Evolutionary conservation across 2,329 filamentous ascomycete species (phyloP), one percentile per base, ranked within the genome.

Genomic region (Hortaea werneckii): DNA sequence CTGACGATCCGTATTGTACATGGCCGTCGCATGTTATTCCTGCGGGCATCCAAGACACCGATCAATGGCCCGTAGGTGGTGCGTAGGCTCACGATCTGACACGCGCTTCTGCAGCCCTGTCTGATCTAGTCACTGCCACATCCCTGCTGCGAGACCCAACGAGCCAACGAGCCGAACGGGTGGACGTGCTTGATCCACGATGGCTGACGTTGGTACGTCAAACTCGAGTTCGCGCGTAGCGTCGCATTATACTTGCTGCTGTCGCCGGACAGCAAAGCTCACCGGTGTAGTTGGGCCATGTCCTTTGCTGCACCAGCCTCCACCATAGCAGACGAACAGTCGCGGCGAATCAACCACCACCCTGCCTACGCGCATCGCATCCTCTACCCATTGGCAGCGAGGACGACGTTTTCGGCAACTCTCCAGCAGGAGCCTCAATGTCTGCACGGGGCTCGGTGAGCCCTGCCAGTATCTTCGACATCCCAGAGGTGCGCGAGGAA

Each of bases 401-500:
- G 6, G 13, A 28, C 6, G 32, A 34, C 8, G 27, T 35, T n/a
- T 34, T 41, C 32, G 44, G 45, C 20, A 20, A 20, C 20, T 30
- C 43, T 37, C 42, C 37, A 35, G 29, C 39, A 29, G 39, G 41
- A 43, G 38, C 42, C 10, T 39, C 45, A 38, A 49, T 55, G 48
- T 58, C 55, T 5, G 48, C 44, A 5, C 29, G 37, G 39, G 48
- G 54, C 40, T 54, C 56, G 3, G 50, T 49, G 26, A 49, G 43
- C 10, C 51, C 53, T 12, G 50, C 56, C 41, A 59, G 57, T 46
- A 50, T 63, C 5, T 61, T 61, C 45, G 54, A 59, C 48, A 13
- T 40, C 42, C 30, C 41, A 5, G 41, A 49, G 20, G 20, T 20
- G 20, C 20, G 20, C 20, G 48, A 51, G 32, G 42, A 37, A 29